Base-by-base conservation (phyloP, 2,329 filamentous ascomycete genomes). In the Teratosphaeria gauchensis region DNA sequence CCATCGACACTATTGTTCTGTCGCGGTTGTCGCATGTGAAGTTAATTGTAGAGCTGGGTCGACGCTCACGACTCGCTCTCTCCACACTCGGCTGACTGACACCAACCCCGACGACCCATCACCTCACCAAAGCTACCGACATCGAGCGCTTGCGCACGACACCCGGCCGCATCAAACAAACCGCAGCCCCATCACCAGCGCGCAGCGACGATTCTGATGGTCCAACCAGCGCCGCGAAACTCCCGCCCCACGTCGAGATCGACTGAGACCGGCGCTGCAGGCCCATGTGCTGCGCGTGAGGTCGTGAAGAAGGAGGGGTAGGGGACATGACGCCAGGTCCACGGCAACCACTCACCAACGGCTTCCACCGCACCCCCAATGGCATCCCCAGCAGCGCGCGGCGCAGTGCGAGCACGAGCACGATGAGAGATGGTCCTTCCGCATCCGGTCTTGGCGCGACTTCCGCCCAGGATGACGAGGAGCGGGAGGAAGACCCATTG, bases 401-500 rank as follows among this genome's bases (percentile, higher is more conserved):
- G 65, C 75, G 75, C 64, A 74, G 72, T 12, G 71, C 72, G 58
- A 78, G 74, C 65, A 72, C 78, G 72, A 77, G 70, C 63, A 48
- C 42, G 42, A 48, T 48, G 42, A 72, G 76, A 69, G 76, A 78
- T 66, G 69, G 62, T 55, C 67, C 74, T 66, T 71, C 70, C 58
- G 67, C 58, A 54, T 46, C 69, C 68, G 70, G 69, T 59, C 71
- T 71, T 62, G 72, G 59, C 55, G 54, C 54, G 52, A 58, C 57
- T 56, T 64, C 63, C 58, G 65, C 62, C 54, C 72, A 69, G 64
- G 70, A 71, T 56, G 75, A 77, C 64, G 68, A 71, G 66, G 69
- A 70, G 59, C 69, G 68, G 55, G 77, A 78, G 63, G 77, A 80
- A 60, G 77, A 80, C 67, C 74, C 76, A 56, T 69, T 75, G 62